Conservation (phyloP, 2,329 filamentous ascomycete species). For the Aphanocladium album region DNA sequence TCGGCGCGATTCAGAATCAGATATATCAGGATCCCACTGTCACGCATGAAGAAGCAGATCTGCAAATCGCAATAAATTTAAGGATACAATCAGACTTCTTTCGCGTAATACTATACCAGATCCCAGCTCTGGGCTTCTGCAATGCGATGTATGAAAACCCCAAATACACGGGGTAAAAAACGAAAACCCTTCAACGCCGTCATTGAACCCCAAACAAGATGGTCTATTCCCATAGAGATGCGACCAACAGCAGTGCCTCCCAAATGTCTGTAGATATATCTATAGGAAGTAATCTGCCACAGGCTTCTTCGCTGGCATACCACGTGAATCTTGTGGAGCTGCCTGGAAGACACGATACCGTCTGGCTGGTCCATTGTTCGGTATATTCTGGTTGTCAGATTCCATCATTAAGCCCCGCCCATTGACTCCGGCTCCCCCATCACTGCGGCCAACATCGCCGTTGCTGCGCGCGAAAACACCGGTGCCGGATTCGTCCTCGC, state of each 20-base stretch:
- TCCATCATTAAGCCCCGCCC: conserved; percentile 44
- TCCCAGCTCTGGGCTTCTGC: too few species aligned
- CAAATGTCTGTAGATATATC: conserved; percentile 5
- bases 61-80: too few species aligned
- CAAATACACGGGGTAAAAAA: neutral
- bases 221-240: neutral
- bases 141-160: neutral
- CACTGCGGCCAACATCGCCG: conserved; percentile 60
- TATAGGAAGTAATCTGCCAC: conserved; percentile 93
- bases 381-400: conserved; percentile 31
- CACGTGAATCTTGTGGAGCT: conserved; percentile 88
- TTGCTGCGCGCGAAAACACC: conserved; percentile 66
- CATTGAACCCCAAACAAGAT: conserved; percentile 1
- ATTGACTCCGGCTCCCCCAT: conserved; percentile 26
- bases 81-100: too few species aligned
- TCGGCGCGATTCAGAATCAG: too few species aligned
- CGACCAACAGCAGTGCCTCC: neutral
- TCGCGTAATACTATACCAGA: too few species aligned
- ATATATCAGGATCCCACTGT: too few species aligned
- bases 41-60: too few species aligned
- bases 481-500: conserved; percentile 75
- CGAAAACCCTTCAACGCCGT: conserved; percentile 1
- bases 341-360: conserved; percentile 95
- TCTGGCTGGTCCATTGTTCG: conserved; percentile 67
- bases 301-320: conserved; percentile 98